Evolutionary conservation across 345 rosid species (phyloP).

Genomic region (Chamaenerion angustifolium): DNA sequence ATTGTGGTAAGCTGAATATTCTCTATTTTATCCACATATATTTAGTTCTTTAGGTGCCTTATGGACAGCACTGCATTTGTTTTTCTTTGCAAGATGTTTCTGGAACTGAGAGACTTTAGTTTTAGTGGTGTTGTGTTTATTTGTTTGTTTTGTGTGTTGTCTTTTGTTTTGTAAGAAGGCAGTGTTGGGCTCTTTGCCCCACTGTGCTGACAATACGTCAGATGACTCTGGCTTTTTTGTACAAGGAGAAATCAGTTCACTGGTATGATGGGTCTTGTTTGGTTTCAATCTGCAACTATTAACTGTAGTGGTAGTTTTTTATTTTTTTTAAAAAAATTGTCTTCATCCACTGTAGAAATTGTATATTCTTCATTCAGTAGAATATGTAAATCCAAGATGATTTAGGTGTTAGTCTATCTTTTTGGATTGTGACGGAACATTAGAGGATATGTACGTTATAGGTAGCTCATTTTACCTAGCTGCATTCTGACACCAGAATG

Average conservation of each 20-base stretch:
- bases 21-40: constrained; percentile 14
- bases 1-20: constrained; percentile 76
- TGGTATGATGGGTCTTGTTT: constrained; percentile 87
- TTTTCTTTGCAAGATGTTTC: constrained; percentile 46
- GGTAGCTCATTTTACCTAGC: background rate
- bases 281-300: constrained; percentile 72
- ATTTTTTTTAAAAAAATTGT: constrained; percentile 36
- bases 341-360: constrained; percentile 17
- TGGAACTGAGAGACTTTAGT: constrained; percentile 80
- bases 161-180: constrained; percentile 81
- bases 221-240: constrained; percentile 88
- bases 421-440: background rate
- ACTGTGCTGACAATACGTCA: constrained; percentile 82
- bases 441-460: background rate
- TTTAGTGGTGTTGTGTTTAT: constrained; percentile 59
- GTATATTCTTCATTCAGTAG: background rate
- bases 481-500: constrained; percentile 10
- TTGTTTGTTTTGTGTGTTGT: constrained; percentile 70
- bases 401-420: background rate
- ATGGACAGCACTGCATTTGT: constrained; percentile 26
- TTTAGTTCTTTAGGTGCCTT: constrained; percentile 24
- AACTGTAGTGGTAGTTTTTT: constrained; percentile 67
- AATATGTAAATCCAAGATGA: background rate
- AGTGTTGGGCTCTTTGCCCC: constrained; percentile 81
- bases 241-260: constrained; percentile 84